Evolutionary conservation across 2,329 filamentous ascomycete genomes (phyloP), one percentile per base, ranked within the genome.

Genomic region (Onygenales sp.): DNA sequence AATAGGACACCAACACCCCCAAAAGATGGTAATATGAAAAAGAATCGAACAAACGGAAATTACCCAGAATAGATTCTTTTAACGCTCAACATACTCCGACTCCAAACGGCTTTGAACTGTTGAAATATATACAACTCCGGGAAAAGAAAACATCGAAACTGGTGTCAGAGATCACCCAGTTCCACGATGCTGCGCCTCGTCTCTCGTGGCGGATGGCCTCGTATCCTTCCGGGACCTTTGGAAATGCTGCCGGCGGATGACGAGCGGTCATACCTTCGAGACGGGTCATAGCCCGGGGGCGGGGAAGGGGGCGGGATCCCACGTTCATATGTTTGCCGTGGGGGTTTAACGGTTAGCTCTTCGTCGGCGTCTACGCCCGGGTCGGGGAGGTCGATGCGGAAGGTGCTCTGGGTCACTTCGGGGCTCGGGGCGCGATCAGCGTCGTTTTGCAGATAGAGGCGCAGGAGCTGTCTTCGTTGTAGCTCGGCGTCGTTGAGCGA

Each of bases 381-480:
- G n/a, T 62, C 61, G 1, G 64, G 64, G 2, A 62, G 53, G 36
- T 64, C 60, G 43, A 66, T 62, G 27, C 57, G 53, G 49, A 64
- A 66, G n/a, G 63, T 66, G 46, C 59, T 63, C 46, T 63, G 61
- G 7, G 57, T 51, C 4, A 60, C 54, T n/a, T 65, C 62, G 2
- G 62, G 59, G 7, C 58, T 61, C 7, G 63, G 60, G 5, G 65
- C 64, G 13, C 62, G 58, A 5, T 58, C 55, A 6, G 61, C 58
- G 6, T 64, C 64, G 49, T 65, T 61, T 33, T 64, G 62, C 21
- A 72, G 54, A 14, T 73, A 59, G 10, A 69, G 63, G 36, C 66
- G 65, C 31, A 72, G 58, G 50, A 73, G 67, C 38, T 65, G 66
- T 36, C 71, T 67, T 51, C 72, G 68, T 60, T 69, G 65, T 50